Evolutionary conservation across 2,329 filamentous ascomycete genomes (phyloP), one percentile per base, ranked within the genome.

Genomic region (Arthrobotrys musiformis): DNA sequence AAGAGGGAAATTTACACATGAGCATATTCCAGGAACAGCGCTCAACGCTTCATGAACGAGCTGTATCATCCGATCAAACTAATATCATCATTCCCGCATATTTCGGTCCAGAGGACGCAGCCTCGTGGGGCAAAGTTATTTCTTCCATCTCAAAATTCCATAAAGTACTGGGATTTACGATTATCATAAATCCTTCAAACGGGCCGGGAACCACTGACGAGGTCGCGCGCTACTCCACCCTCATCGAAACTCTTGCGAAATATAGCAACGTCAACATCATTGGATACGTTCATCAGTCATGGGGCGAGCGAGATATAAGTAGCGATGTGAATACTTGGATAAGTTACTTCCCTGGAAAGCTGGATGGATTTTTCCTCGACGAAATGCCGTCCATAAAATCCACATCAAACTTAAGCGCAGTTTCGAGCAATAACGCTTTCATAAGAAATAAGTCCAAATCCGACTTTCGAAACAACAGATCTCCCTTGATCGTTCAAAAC

Each of bases 241-340:
- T 58, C 7, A 35, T 75, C 15, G 22, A 68, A 8, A 54, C 62
- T 17, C 54, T 75, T n/a, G 19, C 44, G 26, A 24, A 46, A 24
- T 68, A 33, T 44, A 26, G 33, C 1, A 75, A 75, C 17, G 56
- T 68, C 8, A 62, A 63, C 2, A 48, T 75, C 15, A 9, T 75
- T 5, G 70, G 70, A 56, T 75, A 75, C n/a, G 28, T 75, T 26
- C 70, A 75, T 19, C 70, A 75, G 26, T 63, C 70, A n/a, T 75
- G 70, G 70, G 70, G 70, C 9, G 19, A 11, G n/a, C 52, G 70
- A 26, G 56, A 63, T 58, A 75, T 75, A 15, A 54, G 44, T 2
- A 15, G n/a, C 11, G 70, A 75, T 17, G 40, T 69, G 11, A 22
- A 75, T 42, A 75, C 63, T 1, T 75, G 70, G 70, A 15, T 75